Percentiles rank a stretch among this genome's conserved stretches.
Evolutionary conservation across 305 asterid genomes (phyloP).

Genomic region (Salvia sclarea): DNA sequence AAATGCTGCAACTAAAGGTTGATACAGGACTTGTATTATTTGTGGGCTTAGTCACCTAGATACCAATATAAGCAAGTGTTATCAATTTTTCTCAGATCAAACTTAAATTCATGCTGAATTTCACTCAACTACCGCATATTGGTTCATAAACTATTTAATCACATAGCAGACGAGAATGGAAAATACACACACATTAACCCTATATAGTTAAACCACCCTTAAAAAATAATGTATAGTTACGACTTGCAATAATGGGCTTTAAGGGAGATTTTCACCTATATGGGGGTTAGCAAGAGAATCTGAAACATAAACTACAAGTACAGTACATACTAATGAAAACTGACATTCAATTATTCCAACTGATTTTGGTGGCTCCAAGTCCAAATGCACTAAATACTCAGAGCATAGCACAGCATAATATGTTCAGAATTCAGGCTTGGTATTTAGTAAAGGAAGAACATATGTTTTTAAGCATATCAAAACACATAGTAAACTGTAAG

Average conservation of each 20-base stretch:
- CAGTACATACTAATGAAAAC: not conserved
- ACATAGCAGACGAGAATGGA: not conserved
- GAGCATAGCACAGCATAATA: not conserved
- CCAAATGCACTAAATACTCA: not conserved
- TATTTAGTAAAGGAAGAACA: not conserved
- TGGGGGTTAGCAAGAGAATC: not conserved
- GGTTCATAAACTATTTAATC: not conserved
- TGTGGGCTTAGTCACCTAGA: not conserved
- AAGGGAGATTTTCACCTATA: not conserved
- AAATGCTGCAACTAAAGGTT: not conserved
- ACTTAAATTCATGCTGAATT: not conserved
- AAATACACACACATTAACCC: not conserved
- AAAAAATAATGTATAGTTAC: no score
- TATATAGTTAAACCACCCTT: not conserved
- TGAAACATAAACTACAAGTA: not conserved
- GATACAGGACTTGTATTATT: not conserved
- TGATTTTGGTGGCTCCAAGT: not conserved
- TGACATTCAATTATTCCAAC: not conserved
- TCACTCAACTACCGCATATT: not conserved
- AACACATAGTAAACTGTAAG: constrained; percentile 6
- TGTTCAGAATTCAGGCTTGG: not conserved
- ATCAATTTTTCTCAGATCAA: not conserved
- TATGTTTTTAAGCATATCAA: not conserved
- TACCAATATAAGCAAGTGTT: not conserved
- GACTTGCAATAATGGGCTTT: not conserved